Conservation (phyloP, 768 basidiomycete species). For the Hortiboletus flavorubellus region DNA sequence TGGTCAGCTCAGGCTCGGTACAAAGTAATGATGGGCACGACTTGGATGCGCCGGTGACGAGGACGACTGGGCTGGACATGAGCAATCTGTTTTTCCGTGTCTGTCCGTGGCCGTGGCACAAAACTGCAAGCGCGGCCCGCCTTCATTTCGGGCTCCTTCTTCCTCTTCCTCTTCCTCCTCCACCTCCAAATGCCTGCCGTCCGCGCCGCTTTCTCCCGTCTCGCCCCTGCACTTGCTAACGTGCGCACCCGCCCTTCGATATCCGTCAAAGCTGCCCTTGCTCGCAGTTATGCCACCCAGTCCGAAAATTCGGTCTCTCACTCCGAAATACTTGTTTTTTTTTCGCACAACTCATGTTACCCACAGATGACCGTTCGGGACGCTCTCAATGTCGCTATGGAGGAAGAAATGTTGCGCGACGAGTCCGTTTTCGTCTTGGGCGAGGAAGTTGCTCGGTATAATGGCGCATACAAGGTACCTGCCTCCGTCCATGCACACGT, state of each 20-base stretch:
- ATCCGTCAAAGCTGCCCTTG: constrained; percentile 38
- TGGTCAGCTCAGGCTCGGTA: background rate
- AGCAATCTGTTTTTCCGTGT: constrained; percentile 18
- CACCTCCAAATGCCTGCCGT: constrained; percentile 50
- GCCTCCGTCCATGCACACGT: background rate
- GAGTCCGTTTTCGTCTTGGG: constrained; percentile 93
- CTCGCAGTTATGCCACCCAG: constrained; percentile 65
- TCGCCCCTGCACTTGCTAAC: constrained; percentile 46
- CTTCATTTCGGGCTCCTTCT: background rate
- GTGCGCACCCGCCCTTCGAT: constrained; percentile 43
- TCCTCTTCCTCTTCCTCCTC: constrained; percentile 8
- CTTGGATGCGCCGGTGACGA: constrained; percentile 88
- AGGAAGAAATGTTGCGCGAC: constrained; percentile 98
- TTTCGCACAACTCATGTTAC: constrained; percentile 14
- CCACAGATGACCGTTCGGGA: constrained; percentile 95
- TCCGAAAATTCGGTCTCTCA: constrained; percentile 47
- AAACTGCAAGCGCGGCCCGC: constrained; percentile 10
- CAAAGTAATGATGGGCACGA: constrained; percentile 24
- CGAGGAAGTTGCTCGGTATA: constrained; percentile 98
- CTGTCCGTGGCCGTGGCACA: constrained; percentile 17
- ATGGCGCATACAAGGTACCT: constrained; percentile 90
- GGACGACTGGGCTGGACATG: constrained; percentile 52
- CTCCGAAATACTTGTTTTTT: constrained; percentile 16
- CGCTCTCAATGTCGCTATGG: constrained; percentile 96
- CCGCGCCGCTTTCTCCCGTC: constrained; percentile 61